Evolutionary conservation across 176 grass and related monocot genomes (phyloP).

Genomic region (Musa schizocarpa): DNA sequence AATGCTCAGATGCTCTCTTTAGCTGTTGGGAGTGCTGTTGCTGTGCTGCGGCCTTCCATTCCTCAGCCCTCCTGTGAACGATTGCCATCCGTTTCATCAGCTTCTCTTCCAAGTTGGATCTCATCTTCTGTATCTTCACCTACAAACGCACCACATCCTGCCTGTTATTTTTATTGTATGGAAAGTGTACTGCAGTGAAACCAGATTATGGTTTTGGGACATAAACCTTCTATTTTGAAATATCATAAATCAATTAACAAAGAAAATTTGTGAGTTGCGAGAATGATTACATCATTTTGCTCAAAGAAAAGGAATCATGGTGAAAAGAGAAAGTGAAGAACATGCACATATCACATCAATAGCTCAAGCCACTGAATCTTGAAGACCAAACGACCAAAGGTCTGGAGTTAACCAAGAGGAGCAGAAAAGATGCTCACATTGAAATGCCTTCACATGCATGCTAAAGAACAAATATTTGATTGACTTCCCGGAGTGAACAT

Average conservation of each 20-base stretch:
- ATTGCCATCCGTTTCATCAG: slow-evolving; percentile 83
- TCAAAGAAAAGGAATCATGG: too few species aligned
- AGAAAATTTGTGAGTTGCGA: too few species aligned
- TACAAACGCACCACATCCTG: slow-evolving; percentile 6
- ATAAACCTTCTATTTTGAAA: too few species aligned
- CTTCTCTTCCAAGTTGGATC: slow-evolving; percentile 92
- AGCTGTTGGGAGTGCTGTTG: slow-evolving; percentile 81
- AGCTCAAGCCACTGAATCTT: too few species aligned
- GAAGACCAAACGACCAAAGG: too few species aligned
- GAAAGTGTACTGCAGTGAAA: not conserved
- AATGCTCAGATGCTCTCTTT: slow-evolving; percentile 39
- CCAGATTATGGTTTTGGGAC: not conserved
- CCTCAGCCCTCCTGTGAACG: slow-evolving; percentile 67
- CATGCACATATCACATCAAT: too few species aligned
- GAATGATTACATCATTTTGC: too few species aligned
- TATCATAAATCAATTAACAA: too few species aligned
- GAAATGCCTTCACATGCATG: not conserved
- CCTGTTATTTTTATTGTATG: too few species aligned
- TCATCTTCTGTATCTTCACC: slow-evolving; percentile 99
- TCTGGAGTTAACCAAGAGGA: too few species aligned
- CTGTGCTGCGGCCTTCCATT: slow-evolving; percentile 61
- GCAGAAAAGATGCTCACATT: too few species aligned
- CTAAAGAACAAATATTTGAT: not conserved
- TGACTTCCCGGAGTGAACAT: not conserved
- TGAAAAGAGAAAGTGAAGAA: too few species aligned